A percentile compares a stretch with the other conserved stretches of the same genome.
phyloP scores from a whole-genome alignment of 345 rosid genomes.

The Conringia planisiliqua region DNA sequence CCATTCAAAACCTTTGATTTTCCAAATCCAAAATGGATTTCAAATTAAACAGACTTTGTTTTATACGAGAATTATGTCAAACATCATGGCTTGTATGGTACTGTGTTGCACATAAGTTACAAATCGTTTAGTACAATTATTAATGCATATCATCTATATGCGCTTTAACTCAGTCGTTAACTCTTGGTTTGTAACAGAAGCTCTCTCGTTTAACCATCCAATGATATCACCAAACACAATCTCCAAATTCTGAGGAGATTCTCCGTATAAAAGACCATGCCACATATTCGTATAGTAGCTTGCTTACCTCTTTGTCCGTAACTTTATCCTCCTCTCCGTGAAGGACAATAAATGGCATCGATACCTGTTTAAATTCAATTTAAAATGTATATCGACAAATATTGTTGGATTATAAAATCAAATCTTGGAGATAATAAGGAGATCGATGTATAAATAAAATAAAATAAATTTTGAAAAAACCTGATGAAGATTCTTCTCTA shows the following conservation, averaged over 20 bases:
- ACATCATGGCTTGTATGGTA: background rate
- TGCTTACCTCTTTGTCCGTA: slow-evolving; percentile 62
- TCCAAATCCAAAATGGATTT: background rate
- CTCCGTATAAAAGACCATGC: slow-evolving; percentile 90
- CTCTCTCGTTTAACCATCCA: slow-evolving; percentile 53
- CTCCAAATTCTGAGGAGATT: slow-evolving; percentile 56
- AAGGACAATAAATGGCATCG: slow-evolving; percentile 67
- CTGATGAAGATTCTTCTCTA: slow-evolving; percentile 59
- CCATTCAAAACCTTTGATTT: background rate
- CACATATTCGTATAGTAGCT: slow-evolving; percentile 60
- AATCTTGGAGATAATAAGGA: background rate
- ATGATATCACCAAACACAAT: slow-evolving; percentile 68
- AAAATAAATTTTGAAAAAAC: slow-evolving; percentile 23
- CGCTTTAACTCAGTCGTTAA: slow-evolving; percentile 44
- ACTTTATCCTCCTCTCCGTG: slow-evolving; percentile 87
- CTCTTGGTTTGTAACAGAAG: slow-evolving; percentile 33
- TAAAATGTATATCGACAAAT: background rate
- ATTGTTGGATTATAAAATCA: background rate
- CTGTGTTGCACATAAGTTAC: background rate
- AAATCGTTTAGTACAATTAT: background rate
- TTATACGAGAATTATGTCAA: background rate
- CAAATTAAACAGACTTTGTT: background rate
- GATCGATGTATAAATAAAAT: background rate
- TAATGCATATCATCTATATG: background rate
- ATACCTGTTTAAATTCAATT: slow-evolving; percentile 40